Percentiles rank a stretch among this genome's conserved stretches.
Evolutionary conservation across 2,329 filamentous ascomycete species (phyloP).

Genomic region (Chaetoscypha palmicola): DNA sequence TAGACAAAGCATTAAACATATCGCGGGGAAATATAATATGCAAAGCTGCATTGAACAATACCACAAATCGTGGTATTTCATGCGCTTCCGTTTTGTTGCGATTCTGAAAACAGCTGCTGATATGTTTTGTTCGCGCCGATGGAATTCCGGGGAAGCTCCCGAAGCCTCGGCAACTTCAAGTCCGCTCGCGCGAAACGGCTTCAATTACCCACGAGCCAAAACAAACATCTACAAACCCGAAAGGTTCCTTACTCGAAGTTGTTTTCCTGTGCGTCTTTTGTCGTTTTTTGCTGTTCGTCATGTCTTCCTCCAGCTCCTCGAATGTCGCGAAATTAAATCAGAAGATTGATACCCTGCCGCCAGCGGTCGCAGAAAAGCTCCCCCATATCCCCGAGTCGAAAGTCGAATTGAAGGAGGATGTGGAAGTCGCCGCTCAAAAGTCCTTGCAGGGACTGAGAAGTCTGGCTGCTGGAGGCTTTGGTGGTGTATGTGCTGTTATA

Average conservation of each 20-base stretch:
- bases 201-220: slow-evolving; percentile 2
- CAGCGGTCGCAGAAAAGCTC: slow-evolving; percentile 23
- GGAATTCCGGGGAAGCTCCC: background rate
- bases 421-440: slow-evolving; percentile 25
- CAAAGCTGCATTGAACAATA: slow-evolving; percentile 7
- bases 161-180: slow-evolving; percentile 4
- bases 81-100: too few relatives aligned
- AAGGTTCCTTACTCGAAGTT: background rate
- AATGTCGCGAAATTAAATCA: slow-evolving; percentile 24
- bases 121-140: background rate
- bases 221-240: background rate
- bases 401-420: slow-evolving; percentile 29
- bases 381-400: slow-evolving; percentile 30
- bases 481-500: slow-evolving; percentile 86
- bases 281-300: slow-evolving; percentile 4
- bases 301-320: slow-evolving; percentile 23
- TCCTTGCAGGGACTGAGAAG: slow-evolving; percentile 63
- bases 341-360: slow-evolving; percentile 24
- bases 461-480: slow-evolving; percentile 82
- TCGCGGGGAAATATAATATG: slow-evolving; percentile 1
- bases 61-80: background rate
- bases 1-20: slow-evolving; percentile 2
- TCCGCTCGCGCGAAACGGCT: background rate
- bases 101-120: too few relatives aligned
- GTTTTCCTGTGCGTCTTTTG: slow-evolving; percentile 1